Conservation (phyloP, 2,329 filamentous ascomycete genomes). For the Hypoxylon sp. region DNA sequence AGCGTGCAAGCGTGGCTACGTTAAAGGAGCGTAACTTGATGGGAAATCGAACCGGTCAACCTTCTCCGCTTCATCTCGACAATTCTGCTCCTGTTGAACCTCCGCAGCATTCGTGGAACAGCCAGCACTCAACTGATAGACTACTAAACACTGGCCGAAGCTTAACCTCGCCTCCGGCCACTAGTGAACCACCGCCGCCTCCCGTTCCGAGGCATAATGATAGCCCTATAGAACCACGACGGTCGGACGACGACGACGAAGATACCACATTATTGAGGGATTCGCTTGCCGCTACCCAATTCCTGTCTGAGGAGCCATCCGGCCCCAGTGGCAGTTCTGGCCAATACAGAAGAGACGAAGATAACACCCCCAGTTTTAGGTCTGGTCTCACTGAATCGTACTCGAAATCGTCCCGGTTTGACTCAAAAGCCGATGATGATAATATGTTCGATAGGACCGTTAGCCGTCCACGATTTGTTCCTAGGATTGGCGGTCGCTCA, state of each 20-base stretch:
- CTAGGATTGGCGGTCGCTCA: slow-evolving; percentile 56
- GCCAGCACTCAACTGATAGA: slow-evolving; percentile 66
- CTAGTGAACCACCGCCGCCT: slow-evolving; percentile 57
- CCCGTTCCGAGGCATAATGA: slow-evolving; percentile 46
- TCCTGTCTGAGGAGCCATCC: slow-evolving; percentile 55
- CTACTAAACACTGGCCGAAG: slow-evolving; percentile 60
- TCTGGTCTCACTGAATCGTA: slow-evolving; percentile 54
- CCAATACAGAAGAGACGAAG: slow-evolving; percentile 60
- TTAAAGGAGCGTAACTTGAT: slow-evolving; percentile 64
- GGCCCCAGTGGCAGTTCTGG: slow-evolving; percentile 47
- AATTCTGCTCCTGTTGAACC: slow-evolving; percentile 62
- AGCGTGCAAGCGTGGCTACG: slow-evolving; percentile 67
- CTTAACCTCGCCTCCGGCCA: slow-evolving; percentile 53
- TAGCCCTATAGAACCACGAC: slow-evolving; percentile 52
- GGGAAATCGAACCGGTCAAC: slow-evolving; percentile 62
- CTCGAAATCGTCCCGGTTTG: slow-evolving; percentile 53
- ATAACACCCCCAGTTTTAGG: slow-evolving; percentile 50
- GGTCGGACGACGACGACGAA: slow-evolving; percentile 63
- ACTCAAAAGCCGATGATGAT: slow-evolving; percentile 63
- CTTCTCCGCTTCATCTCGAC: slow-evolving; percentile 66
- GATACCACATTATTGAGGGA: slow-evolving; percentile 69
- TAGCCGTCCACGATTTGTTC: slow-evolving; percentile 57
- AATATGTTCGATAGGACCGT: slow-evolving; percentile 69
- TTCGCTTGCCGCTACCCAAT: slow-evolving; percentile 65
- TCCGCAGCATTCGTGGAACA: slow-evolving; percentile 66